Evolutionary conservation across 225 moss, liverwort and hornwort species (phyloP).

Genomic region (Lunularia cruciata): DNA sequence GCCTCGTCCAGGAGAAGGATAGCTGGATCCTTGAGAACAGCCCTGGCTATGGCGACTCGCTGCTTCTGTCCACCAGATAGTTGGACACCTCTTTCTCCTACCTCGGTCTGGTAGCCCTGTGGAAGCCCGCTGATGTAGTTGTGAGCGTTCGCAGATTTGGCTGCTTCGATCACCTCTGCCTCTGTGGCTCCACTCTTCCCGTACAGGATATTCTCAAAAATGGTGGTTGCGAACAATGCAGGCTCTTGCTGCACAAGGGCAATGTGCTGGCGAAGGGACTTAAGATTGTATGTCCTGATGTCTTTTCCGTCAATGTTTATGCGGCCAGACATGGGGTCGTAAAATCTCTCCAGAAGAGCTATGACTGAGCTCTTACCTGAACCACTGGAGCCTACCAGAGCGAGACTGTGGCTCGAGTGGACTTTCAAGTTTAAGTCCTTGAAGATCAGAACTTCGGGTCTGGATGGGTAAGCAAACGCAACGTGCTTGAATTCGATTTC

Average conservation of each 20-base stretch:
- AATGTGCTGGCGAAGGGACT: slow-evolving; percentile 37
- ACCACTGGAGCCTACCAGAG: slow-evolving; percentile 46
- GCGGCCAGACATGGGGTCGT: slow-evolving; percentile 35
- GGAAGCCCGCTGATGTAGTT: slow-evolving; percentile 45
- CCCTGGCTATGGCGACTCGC: slow-evolving; percentile 43
- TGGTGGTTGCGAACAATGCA: slow-evolving; percentile 34
- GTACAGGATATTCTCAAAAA: slow-evolving; percentile 39
- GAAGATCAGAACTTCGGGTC: slow-evolving; percentile 41
- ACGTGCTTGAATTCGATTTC: slow-evolving; percentile 33
- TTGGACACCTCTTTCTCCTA: slow-evolving; percentile 40
- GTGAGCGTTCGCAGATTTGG: slow-evolving; percentile 46
- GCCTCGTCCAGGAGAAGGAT: slow-evolving; percentile 49
- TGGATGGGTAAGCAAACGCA: slow-evolving; percentile 38
- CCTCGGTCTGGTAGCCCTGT: slow-evolving; percentile 37
- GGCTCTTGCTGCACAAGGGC: slow-evolving; percentile 49
- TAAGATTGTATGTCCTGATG: slow-evolving; percentile 31
- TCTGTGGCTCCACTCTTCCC: slow-evolving; percentile 37
- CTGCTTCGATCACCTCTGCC: slow-evolving; percentile 43
- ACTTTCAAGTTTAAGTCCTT: slow-evolving; percentile 35
- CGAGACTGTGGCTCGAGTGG: slow-evolving; percentile 33
- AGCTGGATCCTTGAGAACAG: slow-evolving; percentile 43
- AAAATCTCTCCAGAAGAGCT: slow-evolving; percentile 46
- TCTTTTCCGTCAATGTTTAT: slow-evolving; percentile 39
- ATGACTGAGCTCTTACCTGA: slow-evolving; percentile 48
- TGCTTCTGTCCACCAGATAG: slow-evolving; percentile 47